phyloP scores from a whole-genome alignment of 495 filamentous ascomycete species.

The Trichoderma orchidacearum region DNA sequence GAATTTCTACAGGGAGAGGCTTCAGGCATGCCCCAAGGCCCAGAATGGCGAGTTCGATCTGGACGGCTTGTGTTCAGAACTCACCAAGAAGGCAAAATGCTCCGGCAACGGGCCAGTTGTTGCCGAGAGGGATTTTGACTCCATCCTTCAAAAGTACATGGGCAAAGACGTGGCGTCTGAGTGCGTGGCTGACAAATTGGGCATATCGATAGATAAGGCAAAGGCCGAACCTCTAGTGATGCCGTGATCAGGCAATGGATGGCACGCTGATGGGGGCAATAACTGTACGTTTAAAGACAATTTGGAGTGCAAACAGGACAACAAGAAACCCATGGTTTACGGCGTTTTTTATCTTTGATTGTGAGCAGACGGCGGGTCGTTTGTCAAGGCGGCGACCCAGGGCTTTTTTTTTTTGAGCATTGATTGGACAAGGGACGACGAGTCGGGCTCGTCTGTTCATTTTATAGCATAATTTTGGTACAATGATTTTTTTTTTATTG shows the following conservation, averaged over 20 bases:
- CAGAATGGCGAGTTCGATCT: slow-evolving; percentile 82
- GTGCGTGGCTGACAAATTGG: background rate
- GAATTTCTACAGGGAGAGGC: slow-evolving; percentile 57
- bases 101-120: slow-evolving; percentile 88
- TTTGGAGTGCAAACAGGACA: background rate
- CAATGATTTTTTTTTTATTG: too few species aligned
- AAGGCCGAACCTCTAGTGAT: background rate
- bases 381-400: background rate
- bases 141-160: slow-evolving; percentile 50
- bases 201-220: background rate
- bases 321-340: background rate
- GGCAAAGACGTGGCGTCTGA: slow-evolving; percentile 9
- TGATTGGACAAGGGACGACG: background rate
- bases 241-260: background rate
- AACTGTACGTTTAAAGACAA: background rate
- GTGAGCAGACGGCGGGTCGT: background rate
- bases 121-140: slow-evolving; percentile 75
- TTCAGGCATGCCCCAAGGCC: slow-evolving; percentile 77
- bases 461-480: too few species aligned
- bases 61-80: slow-evolving; percentile 79
- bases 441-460: too few species aligned
- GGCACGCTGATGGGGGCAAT: background rate
- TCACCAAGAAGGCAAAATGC: slow-evolving; percentile 94
- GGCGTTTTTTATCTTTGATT: too few species aligned
- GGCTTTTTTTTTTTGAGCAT: background rate